These are phyloP conservation scores for Wallacemonas sp. DNA, from an alignment of 208 protist species.

Conservation along the genomic window DNA sequence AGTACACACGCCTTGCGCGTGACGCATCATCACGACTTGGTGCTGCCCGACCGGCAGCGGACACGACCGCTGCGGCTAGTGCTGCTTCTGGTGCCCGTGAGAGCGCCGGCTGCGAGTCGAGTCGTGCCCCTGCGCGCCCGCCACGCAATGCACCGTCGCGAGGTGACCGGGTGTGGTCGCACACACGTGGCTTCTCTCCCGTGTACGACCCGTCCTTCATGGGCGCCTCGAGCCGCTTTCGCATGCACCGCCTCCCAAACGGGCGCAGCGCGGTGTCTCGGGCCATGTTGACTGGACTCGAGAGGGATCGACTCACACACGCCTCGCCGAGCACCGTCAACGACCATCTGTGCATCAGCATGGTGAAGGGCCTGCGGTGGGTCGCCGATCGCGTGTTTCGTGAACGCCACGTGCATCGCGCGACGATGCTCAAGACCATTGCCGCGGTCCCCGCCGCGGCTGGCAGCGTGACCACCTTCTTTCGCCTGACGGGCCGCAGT, in stretches of 20 bases:
- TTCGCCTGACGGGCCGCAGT: constrained; percentile 37
- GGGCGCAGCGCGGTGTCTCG: constrained; percentile 21
- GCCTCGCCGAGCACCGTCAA: constrained; percentile 51
- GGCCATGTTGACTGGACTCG: constrained; percentile 39
- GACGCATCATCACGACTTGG: constrained; percentile 1
- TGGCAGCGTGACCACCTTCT: constrained; percentile 43
- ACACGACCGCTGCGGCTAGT: neutral
- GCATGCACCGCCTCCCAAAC: constrained; percentile 17
- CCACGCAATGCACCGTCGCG: neutral
- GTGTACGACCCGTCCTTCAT: constrained; percentile 59
- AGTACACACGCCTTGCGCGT: neutral
- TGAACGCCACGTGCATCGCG: constrained; percentile 74
- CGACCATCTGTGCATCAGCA: constrained; percentile 69
- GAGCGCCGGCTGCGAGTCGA: neutral
- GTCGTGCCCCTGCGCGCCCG: neutral
- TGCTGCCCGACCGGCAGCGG: neutral
- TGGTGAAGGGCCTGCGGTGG: constrained; percentile 73
- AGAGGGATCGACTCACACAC: constrained; percentile 63
- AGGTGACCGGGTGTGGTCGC: neutral
- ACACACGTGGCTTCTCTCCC: constrained; percentile 2
- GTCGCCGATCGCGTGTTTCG: constrained; percentile 68
- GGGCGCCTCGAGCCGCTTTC: constrained; percentile 68
- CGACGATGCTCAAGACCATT: constrained; percentile 71
- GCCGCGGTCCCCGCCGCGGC: constrained; percentile 50
- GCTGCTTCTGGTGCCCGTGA: neutral